These are phyloP conservation scores for Colletotrichum orchidophilum DNA, from an alignment of 2,329 filamentous ascomycete genomes.

Conservation along the genomic window DNA sequence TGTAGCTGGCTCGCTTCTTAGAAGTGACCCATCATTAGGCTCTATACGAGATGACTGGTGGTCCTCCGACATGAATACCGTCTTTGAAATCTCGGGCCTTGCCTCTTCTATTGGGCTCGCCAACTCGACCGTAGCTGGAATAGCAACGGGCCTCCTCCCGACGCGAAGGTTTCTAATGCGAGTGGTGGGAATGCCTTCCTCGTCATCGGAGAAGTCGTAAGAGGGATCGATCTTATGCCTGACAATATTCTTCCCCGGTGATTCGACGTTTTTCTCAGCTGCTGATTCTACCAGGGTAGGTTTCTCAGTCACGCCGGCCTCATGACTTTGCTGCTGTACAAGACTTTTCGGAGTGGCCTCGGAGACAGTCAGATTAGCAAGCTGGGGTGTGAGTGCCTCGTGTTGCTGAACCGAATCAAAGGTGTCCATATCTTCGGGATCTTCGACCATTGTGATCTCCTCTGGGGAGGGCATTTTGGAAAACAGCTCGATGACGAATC, in stretches of 20 bases:
- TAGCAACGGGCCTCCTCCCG: not conserved
- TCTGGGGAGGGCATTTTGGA: not conserved
- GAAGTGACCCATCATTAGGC: not conserved
- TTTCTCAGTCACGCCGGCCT: not conserved
- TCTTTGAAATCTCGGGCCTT: not conserved
- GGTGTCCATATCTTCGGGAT: conserved; percentile 15
- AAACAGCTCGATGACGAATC: conserved; percentile 10
- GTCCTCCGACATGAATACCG: not conserved
- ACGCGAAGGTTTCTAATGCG: not conserved
- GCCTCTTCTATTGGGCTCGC: no score
- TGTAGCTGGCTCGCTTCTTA: not conserved
- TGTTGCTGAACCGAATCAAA: not conserved
- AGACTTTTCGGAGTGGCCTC: not conserved
- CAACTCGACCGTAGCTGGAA: not conserved
- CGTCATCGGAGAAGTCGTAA: conserved; percentile 38
- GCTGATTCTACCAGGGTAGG: not conserved
- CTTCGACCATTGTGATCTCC: conserved; percentile 7
- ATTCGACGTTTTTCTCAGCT: not conserved
- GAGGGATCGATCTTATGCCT: conserved; percentile 32
- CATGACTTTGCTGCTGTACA: not conserved
- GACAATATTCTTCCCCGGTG: conserved; percentile 8
- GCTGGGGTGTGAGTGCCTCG: not conserved
- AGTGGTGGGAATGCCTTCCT: conserved; percentile 33
- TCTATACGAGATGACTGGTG: not conserved
- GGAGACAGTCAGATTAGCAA: not conserved